Percentiles rank a stretch among this genome's conserved stretches.
phyloP scores from a whole-genome alignment of 2,329 filamentous ascomycete genomes.

The Pseudogymnoascus sp. region DNA sequence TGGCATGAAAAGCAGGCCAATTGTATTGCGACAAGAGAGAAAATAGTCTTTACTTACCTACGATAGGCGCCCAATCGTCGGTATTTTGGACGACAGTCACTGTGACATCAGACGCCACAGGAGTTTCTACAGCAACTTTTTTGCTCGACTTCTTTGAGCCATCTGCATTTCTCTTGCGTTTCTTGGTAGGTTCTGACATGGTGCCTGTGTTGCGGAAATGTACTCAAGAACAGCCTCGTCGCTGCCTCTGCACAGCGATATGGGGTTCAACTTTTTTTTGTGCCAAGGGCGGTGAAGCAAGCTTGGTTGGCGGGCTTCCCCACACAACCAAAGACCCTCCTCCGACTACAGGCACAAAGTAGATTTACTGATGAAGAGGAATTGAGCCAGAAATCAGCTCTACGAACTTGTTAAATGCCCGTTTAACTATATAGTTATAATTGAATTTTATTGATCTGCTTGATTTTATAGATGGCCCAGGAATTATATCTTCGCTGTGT shows the following conservation, averaged over 20 bases:
- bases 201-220: conserved; percentile 9
- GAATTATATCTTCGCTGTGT: neutral
- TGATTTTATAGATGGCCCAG: neutral
- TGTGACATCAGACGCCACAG: conserved; percentile 31
- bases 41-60: conserved; percentile 35
- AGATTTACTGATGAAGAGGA: neutral
- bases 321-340: neutral
- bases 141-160: conserved; percentile 36
- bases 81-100: conserved; percentile 39
- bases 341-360: neutral
- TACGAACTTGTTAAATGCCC: neutral
- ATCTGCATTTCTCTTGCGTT: conserved; percentile 44
- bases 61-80: conserved; percentile 42
- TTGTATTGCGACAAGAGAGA: neutral
- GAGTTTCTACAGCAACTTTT: conserved; percentile 41
- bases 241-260: neutral
- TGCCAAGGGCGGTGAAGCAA: conserved; percentile 7
- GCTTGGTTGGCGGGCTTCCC: neutral
- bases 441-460: too few species aligned
- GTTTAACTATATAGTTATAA: neutral
- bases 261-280: conserved; percentile 9
- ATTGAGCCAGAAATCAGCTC: neutral
- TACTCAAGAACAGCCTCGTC: conserved; percentile 1
- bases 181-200: conserved; percentile 29
- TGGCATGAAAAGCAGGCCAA: neutral